Evolutionary conservation across 345 rosid species (phyloP).

Genomic region (Erucastrum elatum): DNA sequence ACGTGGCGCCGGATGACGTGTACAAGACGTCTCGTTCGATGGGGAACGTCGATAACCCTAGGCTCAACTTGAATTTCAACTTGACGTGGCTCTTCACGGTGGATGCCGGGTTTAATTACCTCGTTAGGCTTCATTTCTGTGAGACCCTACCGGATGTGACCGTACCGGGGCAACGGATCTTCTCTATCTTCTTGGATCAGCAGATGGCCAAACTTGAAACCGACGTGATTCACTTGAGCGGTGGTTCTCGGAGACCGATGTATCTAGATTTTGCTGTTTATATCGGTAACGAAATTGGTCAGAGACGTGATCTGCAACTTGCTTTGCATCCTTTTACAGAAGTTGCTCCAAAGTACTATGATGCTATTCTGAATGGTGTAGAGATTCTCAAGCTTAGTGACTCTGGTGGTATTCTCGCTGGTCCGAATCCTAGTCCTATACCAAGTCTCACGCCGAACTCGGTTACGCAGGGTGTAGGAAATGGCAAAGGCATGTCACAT

Average conservation of each 20-base stretch:
- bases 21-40: background rate
- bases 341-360: fast-evolving
- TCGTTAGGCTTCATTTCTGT: background rate
- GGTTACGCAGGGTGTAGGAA: background rate
- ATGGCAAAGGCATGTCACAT: background rate
- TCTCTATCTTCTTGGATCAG: conserved; percentile 5
- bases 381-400: conserved; percentile 48
- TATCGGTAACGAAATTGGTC: background rate
- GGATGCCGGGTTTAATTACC: conserved; percentile 15
- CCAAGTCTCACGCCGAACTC: background rate
- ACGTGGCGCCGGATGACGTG: background rate
- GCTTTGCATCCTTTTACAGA: background rate
- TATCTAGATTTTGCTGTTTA: conserved; percentile 24
- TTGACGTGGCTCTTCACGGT: conserved; percentile 41
- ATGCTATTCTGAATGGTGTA: conserved; percentile 45
- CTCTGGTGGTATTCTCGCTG: background rate
- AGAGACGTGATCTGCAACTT: conserved; percentile 21
- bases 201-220: background rate
- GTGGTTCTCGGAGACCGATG: conserved; percentile 32
- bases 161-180: background rate
- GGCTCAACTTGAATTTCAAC: conserved; percentile 4
- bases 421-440: background rate
- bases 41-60: background rate
- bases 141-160: conserved; percentile 4
- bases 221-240: conserved; percentile 28